A percentile compares a stretch with the other conserved stretches of the same genome.
Evolutionary conservation across 345 rosid species (phyloP).

Genomic region (Eutrema yunnanense): DNA sequence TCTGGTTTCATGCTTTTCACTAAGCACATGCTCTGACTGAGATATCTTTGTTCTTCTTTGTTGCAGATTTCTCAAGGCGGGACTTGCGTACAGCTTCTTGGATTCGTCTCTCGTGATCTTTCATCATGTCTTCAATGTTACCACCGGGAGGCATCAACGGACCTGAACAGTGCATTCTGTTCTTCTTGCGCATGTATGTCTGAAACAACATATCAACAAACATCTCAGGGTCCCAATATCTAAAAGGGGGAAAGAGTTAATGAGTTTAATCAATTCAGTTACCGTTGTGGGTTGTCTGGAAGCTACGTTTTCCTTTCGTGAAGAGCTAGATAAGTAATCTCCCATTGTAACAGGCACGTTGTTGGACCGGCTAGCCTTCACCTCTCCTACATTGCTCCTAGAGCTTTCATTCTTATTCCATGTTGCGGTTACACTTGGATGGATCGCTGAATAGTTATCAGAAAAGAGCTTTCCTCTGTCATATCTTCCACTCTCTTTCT

Average conservation of each 20-base stretch:
- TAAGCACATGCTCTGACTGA: slow-evolving; percentile 21
- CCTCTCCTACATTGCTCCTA: slow-evolving; percentile 28
- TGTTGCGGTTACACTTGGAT: slow-evolving; percentile 34
- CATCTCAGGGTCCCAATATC: not conserved
- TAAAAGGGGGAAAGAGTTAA: not conserved
- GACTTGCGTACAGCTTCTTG: slow-evolving; percentile 88
- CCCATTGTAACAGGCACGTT: slow-evolving; percentile 22
- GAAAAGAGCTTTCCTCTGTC: slow-evolving; percentile 35
- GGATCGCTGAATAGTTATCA: slow-evolving; percentile 45
- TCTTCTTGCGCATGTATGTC: slow-evolving; percentile 62
- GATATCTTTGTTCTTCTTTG: slow-evolving; percentile 36
- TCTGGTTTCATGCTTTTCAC: slow-evolving; percentile 5
- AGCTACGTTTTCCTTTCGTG: slow-evolving; percentile 25
- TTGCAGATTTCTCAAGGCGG: slow-evolving; percentile 51
- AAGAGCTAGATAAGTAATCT: slow-evolving; percentile 28
- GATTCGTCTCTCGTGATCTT: slow-evolving; percentile 87
- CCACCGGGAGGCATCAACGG: slow-evolving; percentile 91
- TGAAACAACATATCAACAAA: slow-evolving; percentile 27
- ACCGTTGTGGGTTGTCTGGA: slow-evolving; percentile 36
- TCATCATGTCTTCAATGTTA: slow-evolving; percentile 76
- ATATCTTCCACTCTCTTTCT: slow-evolving; percentile 36
- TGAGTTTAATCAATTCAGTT: slow-evolving; percentile 13
- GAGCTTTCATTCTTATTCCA: slow-evolving; percentile 27
- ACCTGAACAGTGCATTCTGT: slow-evolving; percentile 78
- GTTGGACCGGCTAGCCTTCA: slow-evolving; percentile 30